Percentiles rank a stretch among this genome's conserved stretches.
Conservation (phyloP, 2,329 filamentous ascomycete genomes). For the Penicillium sp. region DNA sequence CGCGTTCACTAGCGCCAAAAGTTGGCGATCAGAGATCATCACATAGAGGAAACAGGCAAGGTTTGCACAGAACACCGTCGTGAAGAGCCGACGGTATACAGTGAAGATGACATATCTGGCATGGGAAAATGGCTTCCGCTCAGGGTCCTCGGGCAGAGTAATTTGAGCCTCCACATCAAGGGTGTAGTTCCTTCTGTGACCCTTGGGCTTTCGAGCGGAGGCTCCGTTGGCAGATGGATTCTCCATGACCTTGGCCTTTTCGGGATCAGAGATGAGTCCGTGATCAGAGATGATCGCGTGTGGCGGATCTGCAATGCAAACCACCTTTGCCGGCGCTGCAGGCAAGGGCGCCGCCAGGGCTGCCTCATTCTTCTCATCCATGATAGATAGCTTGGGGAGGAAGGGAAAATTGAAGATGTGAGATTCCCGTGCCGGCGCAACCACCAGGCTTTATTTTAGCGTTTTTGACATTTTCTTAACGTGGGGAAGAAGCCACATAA, state of each 20-base stretch:
- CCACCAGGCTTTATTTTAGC: neutral
- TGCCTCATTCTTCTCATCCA: constrained; percentile 18
- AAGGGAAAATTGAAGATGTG: neutral
- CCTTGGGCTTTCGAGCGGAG: neutral
- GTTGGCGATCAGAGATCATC: constrained; percentile 35
- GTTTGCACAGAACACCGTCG: constrained; percentile 41
- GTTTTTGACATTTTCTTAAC: neutral
- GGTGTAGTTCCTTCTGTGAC: neutral
- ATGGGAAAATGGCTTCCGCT: constrained; percentile 12
- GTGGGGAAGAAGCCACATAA: constrained; percentile 1
- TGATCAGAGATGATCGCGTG: neutral
- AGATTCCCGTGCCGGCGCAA: neutral
- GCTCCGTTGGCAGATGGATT: constrained; percentile 4
- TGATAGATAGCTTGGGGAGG: neutral
- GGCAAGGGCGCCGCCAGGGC: constrained; percentile 3
- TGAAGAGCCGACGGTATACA: constrained; percentile 47
- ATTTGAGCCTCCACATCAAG: constrained; percentile 15
- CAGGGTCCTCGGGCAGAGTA: constrained; percentile 2
- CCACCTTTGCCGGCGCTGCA: constrained; percentile 5
- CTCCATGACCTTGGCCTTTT: neutral
- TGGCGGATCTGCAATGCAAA: neutral
- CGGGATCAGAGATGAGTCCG: constrained; percentile 5
- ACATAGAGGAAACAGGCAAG: constrained; percentile 40
- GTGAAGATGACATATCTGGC: constrained; percentile 16
- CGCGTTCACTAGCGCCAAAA: constrained; percentile 44